Evolutionary conservation across 2,329 filamentous ascomycete genomes (phyloP).

Genomic region (Colletotrichum sp.): DNA sequence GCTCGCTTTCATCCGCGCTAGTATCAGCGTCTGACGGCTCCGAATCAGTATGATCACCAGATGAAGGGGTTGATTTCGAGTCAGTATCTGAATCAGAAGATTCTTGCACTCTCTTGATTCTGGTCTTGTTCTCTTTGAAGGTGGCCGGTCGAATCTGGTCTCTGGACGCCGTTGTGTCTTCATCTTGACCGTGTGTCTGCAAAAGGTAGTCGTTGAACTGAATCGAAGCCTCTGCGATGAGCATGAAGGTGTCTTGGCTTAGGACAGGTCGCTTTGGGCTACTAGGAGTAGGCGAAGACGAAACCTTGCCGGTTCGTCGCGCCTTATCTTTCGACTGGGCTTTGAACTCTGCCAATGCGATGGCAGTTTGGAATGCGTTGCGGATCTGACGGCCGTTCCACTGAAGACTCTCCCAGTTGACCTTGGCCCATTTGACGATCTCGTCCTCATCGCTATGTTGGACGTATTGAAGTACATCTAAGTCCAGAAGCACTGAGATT

Average conservation of each 20-base stretch:
- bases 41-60: too few relatives aligned
- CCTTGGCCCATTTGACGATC: not conserved
- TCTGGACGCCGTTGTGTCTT: not conserved
- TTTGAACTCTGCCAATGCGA: slow-evolving; percentile 47
- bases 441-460: slow-evolving; percentile 12
- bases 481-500: slow-evolving; percentile 19
- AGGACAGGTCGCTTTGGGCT: not conserved
- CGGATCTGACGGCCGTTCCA: slow-evolving; percentile 50
- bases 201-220: not conserved
- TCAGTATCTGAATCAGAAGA: not conserved
- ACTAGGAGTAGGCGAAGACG: not conserved
- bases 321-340: slow-evolving; percentile 23
- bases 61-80: too few relatives aligned
- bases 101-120: not conserved
- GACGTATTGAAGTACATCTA: slow-evolving; percentile 15
- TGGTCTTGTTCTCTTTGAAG: not conserved
- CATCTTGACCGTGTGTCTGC: not conserved
- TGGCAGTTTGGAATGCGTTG: slow-evolving; percentile 48
- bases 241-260: not conserved
- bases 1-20: too few relatives aligned
- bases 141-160: not conserved
- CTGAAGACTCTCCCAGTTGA: slow-evolving; percentile 8
- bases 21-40: too few relatives aligned
- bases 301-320: not conserved
- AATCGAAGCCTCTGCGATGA: not conserved